phyloP scores from a whole-genome alignment of 148 eudicot species.

The Simmondsia chinensis region DNA sequence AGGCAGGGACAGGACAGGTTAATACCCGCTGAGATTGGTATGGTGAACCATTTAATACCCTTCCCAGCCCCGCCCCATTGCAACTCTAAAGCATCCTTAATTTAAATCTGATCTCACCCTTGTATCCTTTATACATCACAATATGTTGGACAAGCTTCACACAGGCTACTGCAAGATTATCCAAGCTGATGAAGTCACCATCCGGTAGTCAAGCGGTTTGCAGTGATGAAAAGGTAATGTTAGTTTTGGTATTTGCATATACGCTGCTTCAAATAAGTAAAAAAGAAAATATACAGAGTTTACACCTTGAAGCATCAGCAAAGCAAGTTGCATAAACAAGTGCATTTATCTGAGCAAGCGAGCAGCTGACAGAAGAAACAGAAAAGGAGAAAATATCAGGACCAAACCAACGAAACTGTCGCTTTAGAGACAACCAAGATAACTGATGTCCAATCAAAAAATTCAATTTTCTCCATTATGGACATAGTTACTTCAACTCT shows the following conservation, averaged over 20 bases:
- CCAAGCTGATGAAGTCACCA: slow-evolving; percentile 33
- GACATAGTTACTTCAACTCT: no score
- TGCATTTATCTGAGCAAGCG: slow-evolving; percentile 80
- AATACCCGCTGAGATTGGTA: no score
- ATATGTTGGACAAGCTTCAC: slow-evolving; percentile 91
- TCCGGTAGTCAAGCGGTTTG: no score
- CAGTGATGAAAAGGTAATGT: slow-evolving; percentile 1
- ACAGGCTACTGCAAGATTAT: slow-evolving; percentile 77
- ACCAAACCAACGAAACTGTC: not conserved
- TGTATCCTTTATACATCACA: slow-evolving; percentile 80
- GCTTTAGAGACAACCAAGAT: not conserved
- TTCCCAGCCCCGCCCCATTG: no score
- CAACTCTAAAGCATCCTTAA: not conserved
- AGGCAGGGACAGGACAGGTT: no score
- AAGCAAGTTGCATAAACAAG: slow-evolving; percentile 77
- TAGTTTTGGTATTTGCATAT: slow-evolving; percentile 1
- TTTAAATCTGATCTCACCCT: slow-evolving; percentile 35
- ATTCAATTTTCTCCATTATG: no score
- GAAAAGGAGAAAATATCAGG: not conserved
- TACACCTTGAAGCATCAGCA: slow-evolving; percentile 78
- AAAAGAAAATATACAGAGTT: not conserved
- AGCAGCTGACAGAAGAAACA: slow-evolving; percentile 39
- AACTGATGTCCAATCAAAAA: no score
- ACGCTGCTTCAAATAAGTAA: not conserved
- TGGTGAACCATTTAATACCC: no score